Evolutionary conservation across 1,284 basidiomycete species (phyloP).

Genomic region (Dichomitus squalens): DNA sequence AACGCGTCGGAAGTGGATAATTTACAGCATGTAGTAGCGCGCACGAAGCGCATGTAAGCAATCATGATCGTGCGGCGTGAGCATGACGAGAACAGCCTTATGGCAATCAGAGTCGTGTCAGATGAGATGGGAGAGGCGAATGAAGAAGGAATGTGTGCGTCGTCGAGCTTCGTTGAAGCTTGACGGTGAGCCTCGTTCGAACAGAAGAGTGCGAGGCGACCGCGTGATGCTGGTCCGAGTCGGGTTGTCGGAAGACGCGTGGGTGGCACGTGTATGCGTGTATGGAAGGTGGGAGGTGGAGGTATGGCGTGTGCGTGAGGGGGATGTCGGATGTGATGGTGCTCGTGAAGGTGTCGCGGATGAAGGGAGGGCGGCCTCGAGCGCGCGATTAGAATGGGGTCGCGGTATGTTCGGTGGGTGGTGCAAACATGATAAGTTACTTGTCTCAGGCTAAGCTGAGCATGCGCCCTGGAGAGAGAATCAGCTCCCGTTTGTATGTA

Average conservation of each 20-base stretch:
- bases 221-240: neutral
- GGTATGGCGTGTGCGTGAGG: neutral
- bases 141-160: slow-evolving; percentile 19
- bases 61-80: slow-evolving; percentile 10
- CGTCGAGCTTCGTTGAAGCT: slow-evolving; percentile 1
- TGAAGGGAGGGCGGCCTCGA: neutral
- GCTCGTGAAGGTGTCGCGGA: slow-evolving; percentile 2
- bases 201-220: slow-evolving; percentile 15
- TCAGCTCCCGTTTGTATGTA: neutral
- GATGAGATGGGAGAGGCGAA: slow-evolving; percentile 7
- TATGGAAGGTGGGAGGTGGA: neutral
- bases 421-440: slow-evolving; percentile 6
- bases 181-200: slow-evolving; percentile 3
- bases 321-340: neutral
- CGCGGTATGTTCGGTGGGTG: slow-evolving; percentile 10
- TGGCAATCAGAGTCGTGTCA: slow-evolving; percentile 1
- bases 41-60: neutral
- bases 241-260: neutral
- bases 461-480: neutral
- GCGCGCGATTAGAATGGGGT: slow-evolving; percentile 17
- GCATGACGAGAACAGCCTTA: slow-evolving; percentile 1
- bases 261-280: neutral
- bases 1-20: slow-evolving; percentile 8
- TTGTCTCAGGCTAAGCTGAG: neutral
- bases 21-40: slow-evolving; percentile 14